phyloP scores from a whole-genome alignment of 1,284 basidiomycete species.

The Sanghuangporus baumii region DNA sequence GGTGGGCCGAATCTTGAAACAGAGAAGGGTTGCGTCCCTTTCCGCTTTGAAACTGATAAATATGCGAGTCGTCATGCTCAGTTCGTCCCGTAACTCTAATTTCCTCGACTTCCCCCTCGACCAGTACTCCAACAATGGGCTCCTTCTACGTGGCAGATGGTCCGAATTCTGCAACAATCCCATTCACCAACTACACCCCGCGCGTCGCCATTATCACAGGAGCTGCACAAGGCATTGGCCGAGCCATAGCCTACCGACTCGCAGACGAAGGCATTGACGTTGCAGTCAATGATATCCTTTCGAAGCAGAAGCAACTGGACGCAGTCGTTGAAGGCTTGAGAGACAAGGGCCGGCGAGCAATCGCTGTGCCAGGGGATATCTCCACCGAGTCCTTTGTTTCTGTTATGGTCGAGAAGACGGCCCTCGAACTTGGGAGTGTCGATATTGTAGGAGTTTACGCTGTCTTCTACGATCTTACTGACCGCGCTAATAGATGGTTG shows the following conservation, averaged over 20 bases:
- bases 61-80: background rate
- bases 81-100: background rate
- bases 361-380: slow-evolving; percentile 18
- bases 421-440: slow-evolving; percentile 18
- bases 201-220: slow-evolving; percentile 14
- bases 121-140: background rate
- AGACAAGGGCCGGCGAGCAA: slow-evolving; percentile 11
- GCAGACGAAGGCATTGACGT: slow-evolving; percentile 20
- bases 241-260: slow-evolving; percentile 17
- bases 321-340: slow-evolving; percentile 5
- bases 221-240: slow-evolving; percentile 23
- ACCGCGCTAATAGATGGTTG: slow-evolving; percentile 17
- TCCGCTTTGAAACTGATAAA: background rate
- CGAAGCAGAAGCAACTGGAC: slow-evolving; percentile 14
- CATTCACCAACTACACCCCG: slow-evolving; percentile 2
- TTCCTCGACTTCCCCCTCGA: background rate
- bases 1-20: background rate
- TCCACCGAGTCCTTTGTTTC: slow-evolving; percentile 19
- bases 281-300: slow-evolving; percentile 18
- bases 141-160: background rate
- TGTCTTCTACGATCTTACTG: background rate
- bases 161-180: background rate
- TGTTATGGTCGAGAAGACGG: slow-evolving; percentile 19
- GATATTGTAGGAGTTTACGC: slow-evolving; percentile 20
- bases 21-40: background rate